Base-by-base conservation (phyloP, 1,284 basidiomycete species). In the Leccinum subfulvum region DNA sequence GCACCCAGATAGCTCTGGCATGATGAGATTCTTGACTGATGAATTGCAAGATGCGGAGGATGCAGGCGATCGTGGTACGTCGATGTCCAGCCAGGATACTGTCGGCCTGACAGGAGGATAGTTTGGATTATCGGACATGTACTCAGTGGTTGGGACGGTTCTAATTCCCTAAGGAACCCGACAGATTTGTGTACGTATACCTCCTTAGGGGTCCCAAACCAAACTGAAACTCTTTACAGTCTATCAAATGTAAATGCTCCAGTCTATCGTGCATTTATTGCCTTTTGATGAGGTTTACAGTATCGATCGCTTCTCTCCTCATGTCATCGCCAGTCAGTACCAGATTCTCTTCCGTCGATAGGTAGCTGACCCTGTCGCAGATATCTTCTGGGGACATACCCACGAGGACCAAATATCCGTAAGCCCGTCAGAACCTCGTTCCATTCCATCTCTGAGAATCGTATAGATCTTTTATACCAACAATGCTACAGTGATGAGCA, bases 111-210 rank as follows among this genome's bases (percentile, higher is more conserved):
- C 11, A 7, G 8, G 44, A 47, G 30, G 18, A 41, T 56, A 90
- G 92, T 86, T 0, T 94, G 89, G 89, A 90, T 94, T 63, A 77
- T 93, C 1, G 91, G 90, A 1, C 91, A 94, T 71, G 91, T 94
- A 33, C 73, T 89, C 8, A 82, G 81, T 18, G 92, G 91, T 18
- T 93, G 91, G 89, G 89, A 90, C 67, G 90, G 89, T 14, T 78
- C 81, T 3, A 87, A 91, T 69, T 79, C 85, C 1, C 69, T 90
- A 26, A 69, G 72, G 61, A 85, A 86, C 67, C 81, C 91, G 68
- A 86, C 89, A 65, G 76, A 88, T 78, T 75, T 88, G 73, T 81
- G 92, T 92, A 66, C 70, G 90, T 82, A 3, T 18, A 35, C 28
- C 28, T 63, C 6, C 1, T 26, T n/a, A 26, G 1, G 18, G 10